A percentile compares a stretch with the other conserved stretches of the same genome.
Conservation (phyloP, 164 flowering plant species). For the Saururus chinensis region DNA sequence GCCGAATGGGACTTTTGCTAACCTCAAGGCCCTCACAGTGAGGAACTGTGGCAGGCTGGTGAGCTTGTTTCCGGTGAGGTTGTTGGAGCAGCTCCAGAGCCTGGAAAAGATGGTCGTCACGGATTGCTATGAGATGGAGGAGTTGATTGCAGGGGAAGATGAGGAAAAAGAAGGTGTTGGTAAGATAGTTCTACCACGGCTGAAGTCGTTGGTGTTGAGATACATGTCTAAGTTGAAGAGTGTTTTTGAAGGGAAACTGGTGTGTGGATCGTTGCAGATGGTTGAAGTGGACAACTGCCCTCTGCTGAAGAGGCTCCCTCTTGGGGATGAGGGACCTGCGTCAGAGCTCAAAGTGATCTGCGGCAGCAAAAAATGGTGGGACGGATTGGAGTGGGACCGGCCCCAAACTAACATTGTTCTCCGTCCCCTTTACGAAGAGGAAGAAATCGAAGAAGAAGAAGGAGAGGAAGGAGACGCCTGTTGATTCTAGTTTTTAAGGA, state of each 20-base stretch:
- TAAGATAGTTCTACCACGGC: neutral
- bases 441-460: conserved; percentile 14
- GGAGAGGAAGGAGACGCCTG: conserved; percentile 9
- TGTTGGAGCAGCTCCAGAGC: neutral
- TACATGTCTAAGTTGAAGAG: neutral
- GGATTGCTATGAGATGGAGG: conserved; percentile 2
- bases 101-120: conserved; percentile 2
- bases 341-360: neutral
- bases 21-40: neutral
- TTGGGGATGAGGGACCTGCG: neutral
- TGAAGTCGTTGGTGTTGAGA: neutral
- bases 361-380: conserved; percentile 5
- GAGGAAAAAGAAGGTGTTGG: neutral
- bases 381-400: conserved; percentile 6
- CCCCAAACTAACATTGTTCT: neutral
- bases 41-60: neutral
- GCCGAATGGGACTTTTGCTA: neutral
- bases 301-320: conserved; percentile 5
- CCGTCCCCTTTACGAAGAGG: neutral
- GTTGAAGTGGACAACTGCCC: conserved; percentile 2
- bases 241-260: neutral
- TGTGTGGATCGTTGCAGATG: neutral
- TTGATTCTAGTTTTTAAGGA: too few relatives aligned
- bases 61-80: conserved; percentile 1
- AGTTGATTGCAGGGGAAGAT: conserved; percentile 1